Evolutionary conservation across 331 rosid species (phyloP).

Genomic region (Stylosanthes scabra): DNA sequence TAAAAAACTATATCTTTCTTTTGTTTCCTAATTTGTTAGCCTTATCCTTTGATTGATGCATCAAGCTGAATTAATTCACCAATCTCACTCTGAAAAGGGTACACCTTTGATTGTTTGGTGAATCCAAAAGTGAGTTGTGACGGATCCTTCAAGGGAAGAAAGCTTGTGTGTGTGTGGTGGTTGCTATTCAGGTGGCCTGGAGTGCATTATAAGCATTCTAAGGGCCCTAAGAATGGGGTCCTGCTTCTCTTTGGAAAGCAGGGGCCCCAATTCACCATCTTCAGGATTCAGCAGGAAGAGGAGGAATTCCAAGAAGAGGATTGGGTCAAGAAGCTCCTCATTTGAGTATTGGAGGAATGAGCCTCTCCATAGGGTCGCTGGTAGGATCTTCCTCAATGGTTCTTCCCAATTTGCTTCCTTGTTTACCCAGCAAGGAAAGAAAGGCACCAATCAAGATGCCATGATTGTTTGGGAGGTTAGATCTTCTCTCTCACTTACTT

Average conservation of each 20-base stretch:
- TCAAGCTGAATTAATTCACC: conserved; percentile 26
- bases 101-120: not conserved
- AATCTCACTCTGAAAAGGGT: conserved; percentile 23
- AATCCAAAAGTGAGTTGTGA: conserved; percentile 39
- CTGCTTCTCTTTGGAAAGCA: conserved; percentile 97
- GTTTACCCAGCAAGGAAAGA: conserved; percentile 96
- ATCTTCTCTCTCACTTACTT: conserved; percentile 20
- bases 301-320: conserved; percentile 50
- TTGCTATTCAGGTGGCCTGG: conserved; percentile 68
- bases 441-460: conserved; percentile 98
- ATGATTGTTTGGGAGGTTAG: conserved; percentile 99
- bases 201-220: conserved; percentile 72
- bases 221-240: conserved; percentile 99
- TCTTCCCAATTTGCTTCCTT: conserved; percentile 74
- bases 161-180: conserved; percentile 41
- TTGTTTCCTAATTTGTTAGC: conserved; percentile 14
- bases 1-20: conserved; percentile 10
- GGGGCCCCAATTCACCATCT: conserved; percentile 69
- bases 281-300: conserved; percentile 43
- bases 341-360: conserved; percentile 79
- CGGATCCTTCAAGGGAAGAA: conserved; percentile 74
- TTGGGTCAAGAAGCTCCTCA: conserved; percentile 66
- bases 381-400: conserved; percentile 79
- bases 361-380: conserved; percentile 75
- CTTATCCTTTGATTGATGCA: conserved; percentile 41